Base-by-base conservation (phyloP, 495 filamentous ascomycete genomes). In the Penicillium manginii region DNA sequence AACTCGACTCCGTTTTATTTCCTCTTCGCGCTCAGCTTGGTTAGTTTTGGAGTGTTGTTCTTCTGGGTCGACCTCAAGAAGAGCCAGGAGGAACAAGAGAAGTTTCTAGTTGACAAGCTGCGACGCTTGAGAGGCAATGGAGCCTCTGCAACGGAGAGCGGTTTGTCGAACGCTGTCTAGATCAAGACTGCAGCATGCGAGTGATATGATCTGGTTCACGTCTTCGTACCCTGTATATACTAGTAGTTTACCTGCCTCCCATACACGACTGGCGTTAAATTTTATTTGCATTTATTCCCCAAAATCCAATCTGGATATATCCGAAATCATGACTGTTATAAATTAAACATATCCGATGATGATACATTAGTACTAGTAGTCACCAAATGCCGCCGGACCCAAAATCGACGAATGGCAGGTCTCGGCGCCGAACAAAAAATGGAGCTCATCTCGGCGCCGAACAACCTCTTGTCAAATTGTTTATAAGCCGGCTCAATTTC, bases 1-100 rank as follows among this genome's bases (percentile, higher is more conserved):
- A 76, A 77, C 35, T 81, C 75, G 12, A 81, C 78, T 14, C 86
- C 86, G 9, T 89, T 89, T 55, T 87, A 87, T 58, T 89, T 89
- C 59, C 64, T 89, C 31, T 83, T 84, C 61, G 80, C 68, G 15
- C 65, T 88, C 61, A 86, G 81, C 59, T 15, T 84, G 18, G 72
- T 76, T n/a, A 86, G 83, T 64, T 81, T 81, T 58, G 62, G 53
- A 15, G 69, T 83, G 4, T 62, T 87, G 61, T 71, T 75, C 22
- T 62, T 81, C 9, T 81, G 81, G 42, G 71, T 88, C 40, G 84
- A 87, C 72, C 55, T 86, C 51, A 78, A 80, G 58, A 84, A 83
- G 76, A 86, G 84, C 66, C 74, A 80, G 43, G 59, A 65, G 42
- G 85, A 88, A 70, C 84, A 87, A 63, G 79, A 78, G 31, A 50